These are phyloP conservation scores for Neospora caninum DNA, from an alignment of 169 alveolate genomes.

Conservation along the genomic window DNA sequence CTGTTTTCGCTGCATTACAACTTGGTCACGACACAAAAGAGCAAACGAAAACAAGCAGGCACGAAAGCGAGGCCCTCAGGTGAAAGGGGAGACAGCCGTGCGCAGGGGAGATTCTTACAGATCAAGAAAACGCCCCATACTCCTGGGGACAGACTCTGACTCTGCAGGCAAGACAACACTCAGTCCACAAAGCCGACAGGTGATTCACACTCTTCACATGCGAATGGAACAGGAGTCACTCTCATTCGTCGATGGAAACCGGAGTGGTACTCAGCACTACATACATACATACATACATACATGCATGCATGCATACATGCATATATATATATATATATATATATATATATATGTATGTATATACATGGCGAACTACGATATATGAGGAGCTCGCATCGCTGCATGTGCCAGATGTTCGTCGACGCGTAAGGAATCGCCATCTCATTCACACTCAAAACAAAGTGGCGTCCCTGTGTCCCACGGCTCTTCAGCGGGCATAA, in stretches of 20 bases:
- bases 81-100: too few species aligned
- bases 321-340: neutral
- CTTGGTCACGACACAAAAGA: too few species aligned
- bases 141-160: neutral
- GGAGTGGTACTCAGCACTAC: neutral
- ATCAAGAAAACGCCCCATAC: neutral
- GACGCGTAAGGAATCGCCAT: too few species aligned
- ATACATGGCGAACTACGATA: neutral
- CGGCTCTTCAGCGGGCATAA: too few species aligned
- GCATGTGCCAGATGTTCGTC: too few species aligned
- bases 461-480: neutral
- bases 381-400: neutral
- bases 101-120: neutral
- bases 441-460: neutral
- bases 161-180: neutral
- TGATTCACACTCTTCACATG: too few species aligned
- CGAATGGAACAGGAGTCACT: too few species aligned
- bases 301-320: neutral
- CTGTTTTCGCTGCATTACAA: too few species aligned
- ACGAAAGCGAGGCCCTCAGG: too few species aligned
- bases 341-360: neutral
- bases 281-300: neutral
- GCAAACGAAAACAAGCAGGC: too few species aligned
- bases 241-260: neutral
- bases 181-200: neutral